Evolutionary conservation across 495 filamentous ascomycete species (phyloP), one percentile per base, ranked within the genome.

Genomic region (Bryoglossum gracile): DNA sequence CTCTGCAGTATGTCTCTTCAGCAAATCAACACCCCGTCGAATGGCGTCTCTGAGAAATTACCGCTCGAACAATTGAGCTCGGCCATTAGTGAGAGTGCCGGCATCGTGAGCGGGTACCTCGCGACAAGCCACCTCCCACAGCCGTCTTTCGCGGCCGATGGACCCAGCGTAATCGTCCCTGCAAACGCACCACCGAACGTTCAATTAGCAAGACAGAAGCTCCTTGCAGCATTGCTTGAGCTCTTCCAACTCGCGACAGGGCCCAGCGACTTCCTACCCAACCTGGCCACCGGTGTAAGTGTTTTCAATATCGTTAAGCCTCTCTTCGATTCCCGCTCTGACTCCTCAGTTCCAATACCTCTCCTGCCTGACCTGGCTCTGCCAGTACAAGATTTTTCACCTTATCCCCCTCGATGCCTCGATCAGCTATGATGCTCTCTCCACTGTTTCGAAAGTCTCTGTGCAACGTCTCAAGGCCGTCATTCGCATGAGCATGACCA

Each of bases 401-500:
- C 46, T 45, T 18, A 56, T 68, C 1, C 67, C 63, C 8, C 48
- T 65, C 2, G 3, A 48, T 5, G 58, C 42, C 2, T 39, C 55
- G 3, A 60, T 64, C 19, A 14, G 39, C 16, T 69, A 68, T 42
- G 39, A 26, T 4, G 53, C 59, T 8, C 38, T 69, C 14, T 64
- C 66, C 6, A 23, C 24, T 1, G 22, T 21, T 0, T 59, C 61
- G 10, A 26, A 50, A 3, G 62, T 65, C 1, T 55, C 66, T 4
- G 53, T 56, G 17, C 8, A 11, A 4, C 54, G 43, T 17, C 54
- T 69, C 13, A 61, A 61, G 26, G 59, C 38, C 33, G 48, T 69
- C 3, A 34, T 44, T 0, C 62, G 66, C 6, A 69, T 69, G 66
- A 65, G 59, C 8, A 67, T 69, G 57, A 65, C 62, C 0, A 33